Evolutionary conservation across 495 filamentous ascomycete genomes (phyloP), one percentile per base, ranked within the genome.

Genomic region (Jackrogersella minutella): DNA sequence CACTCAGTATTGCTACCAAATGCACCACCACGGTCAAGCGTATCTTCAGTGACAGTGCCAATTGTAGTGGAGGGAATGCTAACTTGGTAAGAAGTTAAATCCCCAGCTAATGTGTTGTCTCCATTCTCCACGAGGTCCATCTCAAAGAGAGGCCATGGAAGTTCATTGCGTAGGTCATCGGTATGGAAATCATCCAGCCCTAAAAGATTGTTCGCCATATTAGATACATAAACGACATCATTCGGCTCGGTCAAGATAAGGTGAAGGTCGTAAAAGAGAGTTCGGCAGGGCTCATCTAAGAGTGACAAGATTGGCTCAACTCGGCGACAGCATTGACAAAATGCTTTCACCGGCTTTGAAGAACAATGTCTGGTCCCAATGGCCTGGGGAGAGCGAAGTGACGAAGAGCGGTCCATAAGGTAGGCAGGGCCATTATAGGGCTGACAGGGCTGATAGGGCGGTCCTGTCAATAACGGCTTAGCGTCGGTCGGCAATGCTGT

Each of bases 391-490:
- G 30, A 47, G 46, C 33, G 28, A 47, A 17, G 57, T 36, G 47
- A 50, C 16, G 61, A 66, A 65, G 28, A 53, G 62, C 49, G 52
- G 62, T 56, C 56, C 51, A 34, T 50, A 60, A 28, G 47, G 52
- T 59, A 67, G 26, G 58, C 44, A 53, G 58, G 52, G 57, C 33
- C 37, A 17, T 34, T 30, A 21, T 64, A 71, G 64, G 68, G 68
- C 65, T 68, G 39, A 40, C 37, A 72, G 69, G 69, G 69, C 65
- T 72, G 66, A 61, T 22, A 31, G 21, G 51, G 63, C 59, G 66
- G 59, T 22, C 66, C 66, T 14, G 46, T 59, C 54, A 41, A 41
- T 54, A 63, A 55, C 19, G 47, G 65, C 16, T 68, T 68, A 68
- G 65, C 49, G 65, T 68, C 65, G 65, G 65, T 63, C 58, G n/a